Conservation (phyloP, 2,329 filamentous ascomycete genomes). For the Salinomyces thailandicus region DNA sequence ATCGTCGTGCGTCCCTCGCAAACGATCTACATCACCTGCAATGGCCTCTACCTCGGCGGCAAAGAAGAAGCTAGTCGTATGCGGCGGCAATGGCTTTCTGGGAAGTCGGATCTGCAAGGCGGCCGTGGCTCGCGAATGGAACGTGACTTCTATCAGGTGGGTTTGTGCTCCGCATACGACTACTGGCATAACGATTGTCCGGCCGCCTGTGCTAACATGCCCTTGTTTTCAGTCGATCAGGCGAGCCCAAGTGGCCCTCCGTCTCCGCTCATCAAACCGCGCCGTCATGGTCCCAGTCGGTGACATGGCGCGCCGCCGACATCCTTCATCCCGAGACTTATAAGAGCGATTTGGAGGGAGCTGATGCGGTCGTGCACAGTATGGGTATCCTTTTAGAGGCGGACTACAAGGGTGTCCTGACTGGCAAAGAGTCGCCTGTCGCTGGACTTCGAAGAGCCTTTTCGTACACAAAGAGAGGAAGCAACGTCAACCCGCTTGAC, state of each 20-base stretch:
- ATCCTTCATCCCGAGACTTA: constrained; percentile 77
- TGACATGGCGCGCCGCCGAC: constrained; percentile 81
- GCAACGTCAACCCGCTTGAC: constrained; percentile 57
- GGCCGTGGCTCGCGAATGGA: constrained; percentile 75
- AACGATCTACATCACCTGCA: no score
- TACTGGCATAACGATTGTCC: no score
- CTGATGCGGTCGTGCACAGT: constrained; percentile 80
- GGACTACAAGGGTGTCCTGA: constrained; percentile 90
- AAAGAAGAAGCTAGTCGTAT: constrained; percentile 75
- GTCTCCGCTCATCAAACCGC: constrained; percentile 61
- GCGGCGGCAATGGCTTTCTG: constrained; percentile 87
- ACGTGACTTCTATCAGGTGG: constrained; percentile 86
- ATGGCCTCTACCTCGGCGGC: constrained; percentile 4
- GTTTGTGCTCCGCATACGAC: no score
- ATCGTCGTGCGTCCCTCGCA: no score
- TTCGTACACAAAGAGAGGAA: constrained; percentile 50
- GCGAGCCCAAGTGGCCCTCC: constrained; percentile 73
- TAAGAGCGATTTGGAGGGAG: constrained; percentile 60
- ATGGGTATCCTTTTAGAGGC: constrained; percentile 95
- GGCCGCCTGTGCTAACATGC: no score
- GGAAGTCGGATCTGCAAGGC: constrained; percentile 80
- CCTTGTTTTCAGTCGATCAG: constrained; percentile 62
- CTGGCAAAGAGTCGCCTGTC: constrained; percentile 72
- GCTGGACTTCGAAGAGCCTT: constrained; percentile 71
- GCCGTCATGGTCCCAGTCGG: constrained; percentile 70